phyloP scores from a whole-genome alignment of 73 alveolate species.

The Stentor coeruleus region DNA sequence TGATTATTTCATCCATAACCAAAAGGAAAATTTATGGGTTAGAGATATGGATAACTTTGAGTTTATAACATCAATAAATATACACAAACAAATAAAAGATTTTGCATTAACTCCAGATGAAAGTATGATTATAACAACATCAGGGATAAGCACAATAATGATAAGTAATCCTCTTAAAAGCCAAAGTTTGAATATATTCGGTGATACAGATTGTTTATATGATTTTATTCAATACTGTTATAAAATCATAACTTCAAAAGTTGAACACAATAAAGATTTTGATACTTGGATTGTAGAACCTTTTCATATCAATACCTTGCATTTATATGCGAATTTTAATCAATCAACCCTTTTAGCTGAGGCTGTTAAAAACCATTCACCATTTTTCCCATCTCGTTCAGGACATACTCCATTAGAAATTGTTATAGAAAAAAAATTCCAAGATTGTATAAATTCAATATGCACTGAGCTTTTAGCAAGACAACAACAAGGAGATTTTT shows the following conservation, averaged over 20 bases:
- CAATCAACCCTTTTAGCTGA: neutral
- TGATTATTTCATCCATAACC: neutral
- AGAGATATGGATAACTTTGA: neutral
- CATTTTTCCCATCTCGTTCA: neutral
- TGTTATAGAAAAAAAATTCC: slow-evolving; percentile 2
- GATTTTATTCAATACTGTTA: neutral
- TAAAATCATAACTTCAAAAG: neutral
- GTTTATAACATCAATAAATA: neutral
- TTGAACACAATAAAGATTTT: neutral
- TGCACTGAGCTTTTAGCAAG: neutral
- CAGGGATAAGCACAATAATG: neutral
- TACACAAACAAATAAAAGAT: neutral
- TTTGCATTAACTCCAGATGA: slow-evolving; percentile 13
- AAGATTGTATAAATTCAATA: neutral
- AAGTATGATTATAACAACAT: neutral
- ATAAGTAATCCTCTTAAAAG: neutral
- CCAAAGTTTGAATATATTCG: neutral
- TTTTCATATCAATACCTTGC: neutral
- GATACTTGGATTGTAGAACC: neutral
- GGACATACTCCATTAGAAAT: neutral
- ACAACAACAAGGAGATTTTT: neutral
- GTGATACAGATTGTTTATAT: neutral
- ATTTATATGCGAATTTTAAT: neutral
- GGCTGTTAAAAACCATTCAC: neutral
- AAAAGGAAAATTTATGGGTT: neutral